These are phyloP conservation scores for Triticum monococcum DNA, from an alignment of 176 grass and related monocot species.

Conservation along the genomic window DNA sequence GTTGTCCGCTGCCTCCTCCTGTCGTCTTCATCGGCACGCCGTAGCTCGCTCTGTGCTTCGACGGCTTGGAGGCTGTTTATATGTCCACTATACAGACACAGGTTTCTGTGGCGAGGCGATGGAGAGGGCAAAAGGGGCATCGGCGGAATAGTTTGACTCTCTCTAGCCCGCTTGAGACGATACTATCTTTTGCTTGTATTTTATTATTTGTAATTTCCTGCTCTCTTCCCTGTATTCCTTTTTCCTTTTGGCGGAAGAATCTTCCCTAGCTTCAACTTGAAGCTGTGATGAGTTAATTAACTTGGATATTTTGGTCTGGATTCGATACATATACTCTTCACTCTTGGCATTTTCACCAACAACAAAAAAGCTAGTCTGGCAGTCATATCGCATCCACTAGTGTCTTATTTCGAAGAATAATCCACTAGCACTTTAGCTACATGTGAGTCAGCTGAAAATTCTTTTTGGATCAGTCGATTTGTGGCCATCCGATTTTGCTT, in stretches of 20 bases:
- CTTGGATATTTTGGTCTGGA: neutral
- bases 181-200: conserved; percentile 6
- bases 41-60: neutral
- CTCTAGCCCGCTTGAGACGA: too few relatives aligned
- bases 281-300: neutral
- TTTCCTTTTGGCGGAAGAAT: neutral
- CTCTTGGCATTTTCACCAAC: neutral
- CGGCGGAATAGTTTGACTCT: neutral
- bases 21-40: neutral
- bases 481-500: too few relatives aligned
- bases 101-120: neutral
- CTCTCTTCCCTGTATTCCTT: neutral
- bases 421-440: too few relatives aligned
- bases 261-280: neutral
- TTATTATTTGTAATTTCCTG: neutral
- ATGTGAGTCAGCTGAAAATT: too few relatives aligned
- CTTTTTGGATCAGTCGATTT: too few relatives aligned
- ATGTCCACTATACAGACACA: neutral
- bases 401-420: neutral
- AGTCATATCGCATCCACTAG: neutral
- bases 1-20: neutral
- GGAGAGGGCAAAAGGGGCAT: neutral
- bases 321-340: neutral
- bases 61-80: conserved; percentile 2
- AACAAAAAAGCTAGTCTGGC: neutral